phyloP scores from a whole-genome alignment of 192 early-diverging fungal genomes.

The Backusella sp. region DNA sequence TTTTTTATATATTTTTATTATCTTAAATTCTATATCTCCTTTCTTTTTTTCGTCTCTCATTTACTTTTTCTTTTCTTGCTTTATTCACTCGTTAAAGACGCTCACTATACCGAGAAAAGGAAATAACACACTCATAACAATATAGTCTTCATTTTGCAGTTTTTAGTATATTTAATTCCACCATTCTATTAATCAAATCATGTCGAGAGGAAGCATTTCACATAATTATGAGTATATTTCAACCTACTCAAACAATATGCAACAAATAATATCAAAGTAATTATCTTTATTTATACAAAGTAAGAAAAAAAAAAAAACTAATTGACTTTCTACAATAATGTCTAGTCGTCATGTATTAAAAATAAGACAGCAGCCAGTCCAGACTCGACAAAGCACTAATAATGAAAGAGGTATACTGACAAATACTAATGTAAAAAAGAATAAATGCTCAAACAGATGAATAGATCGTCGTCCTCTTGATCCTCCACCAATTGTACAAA shows the following conservation, averaged over 20 bases:
- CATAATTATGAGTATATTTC: conserved; percentile 17
- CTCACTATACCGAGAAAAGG: conserved; percentile 8
- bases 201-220: conserved; percentile 18
- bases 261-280: conserved; percentile 16
- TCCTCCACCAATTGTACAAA: conserved; percentile 34
- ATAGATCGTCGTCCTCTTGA: conserved; percentile 30
- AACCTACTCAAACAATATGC: not conserved
- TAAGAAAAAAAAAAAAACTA: not conserved
- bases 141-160: not conserved
- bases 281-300: not conserved
- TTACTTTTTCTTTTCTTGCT: conserved; percentile 7
- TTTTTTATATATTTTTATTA: conserved; percentile 1
- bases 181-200: not conserved
- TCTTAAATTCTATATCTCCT: not conserved
- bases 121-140: not conserved
- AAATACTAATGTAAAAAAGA: not conserved
- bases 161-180: not conserved
- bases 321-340: not conserved
- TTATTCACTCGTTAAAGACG: conserved; percentile 9
- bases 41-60: not conserved
- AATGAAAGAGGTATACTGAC: conserved; percentile 31
- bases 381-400: conserved; percentile 27
- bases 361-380: conserved; percentile 29
- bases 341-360: conserved; percentile 13
- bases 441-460: not conserved